These are phyloP conservation scores for Coccomyxa sp. DNA, from an alignment of 139 green algal species.

Conservation along the genomic window DNA sequence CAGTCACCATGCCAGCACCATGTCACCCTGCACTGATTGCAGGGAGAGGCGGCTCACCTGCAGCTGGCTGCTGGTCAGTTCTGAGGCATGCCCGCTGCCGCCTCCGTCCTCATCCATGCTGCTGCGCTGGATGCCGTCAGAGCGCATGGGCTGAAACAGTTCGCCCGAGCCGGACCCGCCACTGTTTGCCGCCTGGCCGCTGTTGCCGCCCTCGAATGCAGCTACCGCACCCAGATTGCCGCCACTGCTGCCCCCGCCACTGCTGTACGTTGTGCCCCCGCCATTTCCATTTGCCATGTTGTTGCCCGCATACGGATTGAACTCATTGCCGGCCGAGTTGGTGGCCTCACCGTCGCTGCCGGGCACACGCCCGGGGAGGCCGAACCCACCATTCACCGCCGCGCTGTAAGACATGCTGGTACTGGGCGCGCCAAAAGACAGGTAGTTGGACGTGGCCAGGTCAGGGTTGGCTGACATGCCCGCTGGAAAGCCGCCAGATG, in stretches of 20 bases:
- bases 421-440: not conserved
- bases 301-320: not conserved
- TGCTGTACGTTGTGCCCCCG: not conserved
- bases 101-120: not conserved
- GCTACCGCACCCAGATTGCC: not conserved
- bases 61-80: too few relatives aligned
- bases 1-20: too few relatives aligned
- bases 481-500: not conserved
- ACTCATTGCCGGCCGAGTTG: too few relatives aligned
- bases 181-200: not conserved
- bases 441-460: not conserved
- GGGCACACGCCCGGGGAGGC: too few relatives aligned
- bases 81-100: too few relatives aligned
- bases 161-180: not conserved
- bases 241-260: not conserved
- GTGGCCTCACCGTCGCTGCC: not conserved
- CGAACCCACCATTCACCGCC: not conserved
- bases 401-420: not conserved
- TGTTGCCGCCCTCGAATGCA: not conserved
- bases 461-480: not conserved
- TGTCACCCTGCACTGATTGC: too few relatives aligned
- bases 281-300: not conserved
- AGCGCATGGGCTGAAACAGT: not conserved
- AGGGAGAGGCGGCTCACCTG: too few relatives aligned
- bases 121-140: not conserved